Base-by-base conservation (phyloP, 2,329 filamentous ascomycete genomes). In the Parastagonospora avenae region DNA sequence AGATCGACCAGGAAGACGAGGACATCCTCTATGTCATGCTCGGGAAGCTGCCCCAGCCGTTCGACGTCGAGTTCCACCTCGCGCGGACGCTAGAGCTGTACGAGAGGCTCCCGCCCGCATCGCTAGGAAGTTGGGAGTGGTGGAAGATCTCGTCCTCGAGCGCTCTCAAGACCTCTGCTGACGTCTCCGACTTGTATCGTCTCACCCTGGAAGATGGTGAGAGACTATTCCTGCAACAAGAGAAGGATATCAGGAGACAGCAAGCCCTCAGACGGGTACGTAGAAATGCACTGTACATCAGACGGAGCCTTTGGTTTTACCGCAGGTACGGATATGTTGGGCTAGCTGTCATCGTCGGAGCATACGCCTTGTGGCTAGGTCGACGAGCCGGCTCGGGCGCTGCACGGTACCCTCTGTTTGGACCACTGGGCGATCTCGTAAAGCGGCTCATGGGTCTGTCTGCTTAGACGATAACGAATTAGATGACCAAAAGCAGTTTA, bases 1-100 rank as follows among this genome's bases (percentile, higher is more conserved):
- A 90, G 43, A 89, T 91, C n/a, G 85, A 88, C 1, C 74, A 80
- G 15, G 89, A 95, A 59, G 70, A 73, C 31, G 88, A 91, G 6
- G 93, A 97, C 66, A 95, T 99, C 84, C 82, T 99, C 19, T 92
- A 96, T 71, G 90, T 88, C 53, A 87, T 90, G 31, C 83, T 99
- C 10, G 91, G 90, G 36, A 96, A 94, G 73, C 82, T 99, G 6
- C 94, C 94, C 0, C 82, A 85, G 44, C 87, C 88, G 14, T 84
- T 96, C 50, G 84, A 95, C 67, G 78, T 99, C 19, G 93, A 99
- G 60, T 79, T 78, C 7, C 82, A 97, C 45, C 88, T 99, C 55
- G 70, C 79, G 14, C 80, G 82, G 43, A 85, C 93, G 0, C 79
- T 85, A 2, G 68, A 70, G 27, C 80, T 97, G 1, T 89, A 88